These are phyloP conservation scores for Auricularia sp. DNA, from an alignment of 768 basidiomycete species.

Conservation along the genomic window DNA sequence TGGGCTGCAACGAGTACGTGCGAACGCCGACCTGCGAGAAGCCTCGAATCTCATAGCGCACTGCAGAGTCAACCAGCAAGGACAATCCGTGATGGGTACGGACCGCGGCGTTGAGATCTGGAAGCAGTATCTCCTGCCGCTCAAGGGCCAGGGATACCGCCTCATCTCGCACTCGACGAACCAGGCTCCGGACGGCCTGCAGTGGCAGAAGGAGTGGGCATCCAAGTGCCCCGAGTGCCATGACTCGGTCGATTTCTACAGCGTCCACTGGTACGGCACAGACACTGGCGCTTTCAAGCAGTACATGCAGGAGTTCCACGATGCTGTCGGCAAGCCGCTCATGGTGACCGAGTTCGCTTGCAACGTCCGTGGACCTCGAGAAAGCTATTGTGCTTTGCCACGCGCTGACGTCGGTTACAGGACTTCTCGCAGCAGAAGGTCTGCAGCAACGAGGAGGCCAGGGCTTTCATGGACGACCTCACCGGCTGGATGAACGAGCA, in stretches of 20 bases:
- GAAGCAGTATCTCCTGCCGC: conserved; percentile 50
- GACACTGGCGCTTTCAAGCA: conserved; percentile 36
- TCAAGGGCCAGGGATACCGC: conserved; percentile 43
- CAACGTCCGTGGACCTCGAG: conserved; percentile 29
- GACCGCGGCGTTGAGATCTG: conserved; percentile 43
- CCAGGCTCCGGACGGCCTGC: conserved; percentile 42
- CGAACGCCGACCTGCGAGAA: not conserved
- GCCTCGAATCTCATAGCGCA: not conserved
- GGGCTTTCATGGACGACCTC: conserved; percentile 15
- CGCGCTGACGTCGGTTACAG: not conserved
- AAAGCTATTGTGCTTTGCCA: not conserved
- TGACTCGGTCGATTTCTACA: conserved; percentile 21
- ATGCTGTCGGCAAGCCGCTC: conserved; percentile 33
- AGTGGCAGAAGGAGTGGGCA: conserved; percentile 59
- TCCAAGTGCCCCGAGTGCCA: conserved; percentile 28
- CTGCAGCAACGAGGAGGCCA: not conserved
- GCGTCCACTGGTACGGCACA: conserved; percentile 65
- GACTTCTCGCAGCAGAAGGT: not conserved
- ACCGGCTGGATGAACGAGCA: conserved; percentile 32
- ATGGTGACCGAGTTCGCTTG: conserved; percentile 68
- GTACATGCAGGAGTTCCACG: conserved; percentile 41
- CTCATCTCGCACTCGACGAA: conserved; percentile 63
- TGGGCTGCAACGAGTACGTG: conserved; percentile 1
- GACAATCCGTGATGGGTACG: conserved; percentile 55
- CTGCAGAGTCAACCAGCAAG: conserved; percentile 53